A percentile compares a stretch with the other conserved stretches of the same genome.
Conservation (phyloP, 106 monocot genomes). For the Gastrodia elata region DNA sequence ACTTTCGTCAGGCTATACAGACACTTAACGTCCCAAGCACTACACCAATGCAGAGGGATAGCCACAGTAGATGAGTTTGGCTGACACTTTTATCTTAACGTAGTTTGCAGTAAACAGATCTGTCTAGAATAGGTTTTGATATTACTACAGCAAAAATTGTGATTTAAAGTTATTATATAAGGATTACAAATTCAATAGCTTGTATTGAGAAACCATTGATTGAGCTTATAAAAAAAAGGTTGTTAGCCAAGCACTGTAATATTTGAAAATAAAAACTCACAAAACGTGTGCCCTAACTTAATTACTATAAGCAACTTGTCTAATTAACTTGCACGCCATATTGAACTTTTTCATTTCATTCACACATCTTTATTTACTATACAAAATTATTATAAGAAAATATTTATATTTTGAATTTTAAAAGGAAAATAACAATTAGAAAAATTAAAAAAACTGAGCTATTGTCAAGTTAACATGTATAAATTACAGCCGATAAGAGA, state of each 20-base stretch:
- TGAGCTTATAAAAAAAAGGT: too few species aligned
- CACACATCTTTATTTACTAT: neutral
- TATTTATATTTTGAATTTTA: neutral
- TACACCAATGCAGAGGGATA: neutral
- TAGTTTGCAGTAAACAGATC: too few species aligned
- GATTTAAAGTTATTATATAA: too few species aligned
- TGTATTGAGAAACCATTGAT: too few species aligned
- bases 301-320: too few species aligned
- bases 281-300: too few species aligned
- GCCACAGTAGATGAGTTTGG: neutral
- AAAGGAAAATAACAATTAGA: neutral
- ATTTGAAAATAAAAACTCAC: too few species aligned
- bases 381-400: neutral
- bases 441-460: neutral
- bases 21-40: neutral
- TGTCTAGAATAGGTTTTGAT: neutral
- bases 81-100: too few species aligned
- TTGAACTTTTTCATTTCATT: neutral
- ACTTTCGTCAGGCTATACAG: neutral
- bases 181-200: too few species aligned
- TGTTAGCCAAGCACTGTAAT: too few species aligned
- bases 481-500: neutral
- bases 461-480: neutral
- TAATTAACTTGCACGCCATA: neutral
- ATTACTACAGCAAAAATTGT: too few species aligned